Conservation (phyloP, 805 yeast species). For the Priceomyces medius region DNA sequence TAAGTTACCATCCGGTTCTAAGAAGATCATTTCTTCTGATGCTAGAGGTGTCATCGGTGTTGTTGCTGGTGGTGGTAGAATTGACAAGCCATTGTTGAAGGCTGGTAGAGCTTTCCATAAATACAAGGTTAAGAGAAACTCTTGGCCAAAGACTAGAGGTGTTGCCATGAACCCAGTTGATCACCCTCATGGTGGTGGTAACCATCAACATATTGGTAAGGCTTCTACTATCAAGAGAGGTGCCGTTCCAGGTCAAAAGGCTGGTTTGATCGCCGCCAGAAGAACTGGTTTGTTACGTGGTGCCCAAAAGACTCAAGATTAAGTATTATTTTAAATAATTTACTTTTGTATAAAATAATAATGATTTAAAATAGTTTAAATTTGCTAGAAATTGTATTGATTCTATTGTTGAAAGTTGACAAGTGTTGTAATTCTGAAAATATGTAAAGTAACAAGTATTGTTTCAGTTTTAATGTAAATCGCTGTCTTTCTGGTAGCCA, state of each 20-base stretch:
- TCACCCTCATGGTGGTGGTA: conserved; percentile 99
- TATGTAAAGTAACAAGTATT: too few relatives aligned
- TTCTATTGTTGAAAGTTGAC: too few relatives aligned
- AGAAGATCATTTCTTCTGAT: conserved; percentile 90
- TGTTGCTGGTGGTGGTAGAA: conserved; percentile 99
- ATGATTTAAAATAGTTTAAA: conserved; percentile 10
- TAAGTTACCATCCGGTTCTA: conserved; percentile 98
- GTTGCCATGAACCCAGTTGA: conserved; percentile 99
- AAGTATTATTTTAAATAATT: conserved; percentile 16
- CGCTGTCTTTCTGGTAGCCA: too few relatives aligned
- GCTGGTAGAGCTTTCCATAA: conserved; percentile 99
- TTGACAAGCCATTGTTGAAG: conserved; percentile 98
- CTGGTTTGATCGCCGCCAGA: conserved; percentile 40
- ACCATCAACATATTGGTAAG: conserved; percentile 39
- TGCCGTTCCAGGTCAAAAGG: conserved; percentile 41
- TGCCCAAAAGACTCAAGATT: conserved; percentile 38
- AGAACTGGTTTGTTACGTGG: conserved; percentile 41
- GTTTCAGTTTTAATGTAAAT: too few relatives aligned
- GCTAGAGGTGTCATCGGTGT: conserved; percentile 99
- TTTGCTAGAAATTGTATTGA: background rate
- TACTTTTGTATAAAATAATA: conserved; percentile 15
- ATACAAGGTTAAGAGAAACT: conserved; percentile 99
- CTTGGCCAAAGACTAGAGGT: conserved; percentile 99
- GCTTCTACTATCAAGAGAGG: conserved; percentile 42
- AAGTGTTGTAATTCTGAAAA: too few relatives aligned